Evolutionary conservation across 2,329 filamentous ascomycete genomes (phyloP), one percentile per base, ranked within the genome.

Genomic region (Penicillium sp.): DNA sequence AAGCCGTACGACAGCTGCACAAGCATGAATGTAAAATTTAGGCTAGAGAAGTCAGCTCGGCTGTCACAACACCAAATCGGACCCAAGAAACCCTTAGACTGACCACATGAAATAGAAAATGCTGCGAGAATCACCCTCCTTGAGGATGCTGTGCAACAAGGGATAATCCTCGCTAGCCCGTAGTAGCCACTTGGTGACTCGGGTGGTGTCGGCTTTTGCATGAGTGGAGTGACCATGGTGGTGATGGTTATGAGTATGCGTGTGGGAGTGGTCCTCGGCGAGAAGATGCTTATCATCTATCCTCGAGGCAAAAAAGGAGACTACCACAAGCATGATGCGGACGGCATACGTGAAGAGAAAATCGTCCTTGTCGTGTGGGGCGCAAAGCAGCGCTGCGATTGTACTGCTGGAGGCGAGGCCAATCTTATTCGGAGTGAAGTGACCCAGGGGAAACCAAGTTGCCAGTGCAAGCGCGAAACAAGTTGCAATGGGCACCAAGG

Each of bases 91-190:
- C 25, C 26, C 25, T 35, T 25, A 66, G 18, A 36, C 84, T 63
- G 75, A 94, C 87, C 78, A 80, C 82, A 95, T 95, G 60, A 97
- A 98, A 70, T 98, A 98, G 58, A 95, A 94, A 54, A 98, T 97
- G 39, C 91, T 82, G 49, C 93, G 81, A 12, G 91, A 97, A 66
- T 98, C 91, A 61, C 89, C 90, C 63, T 97, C 91, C 11, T 84
- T 82, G 60, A 98, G 72, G 49, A 98, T 89, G 45, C 88, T 85
- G 64, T 96, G 84, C 13, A 96, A 62, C 32, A 97, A 76, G 0
- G 91, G 90, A 65, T 85, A 88, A 26, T 76, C 76, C 42, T 85
- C 78, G 9, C 84, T 85, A 46, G 80, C 77, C 0, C 78, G 77
- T n/a, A 97, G 75, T 3, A 97, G 67, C 47, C 85, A 78, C 11